phyloP scores from a whole-genome alignment of 371 early-diverging fungal genomes.

The Entomophthora muscae region DNA sequence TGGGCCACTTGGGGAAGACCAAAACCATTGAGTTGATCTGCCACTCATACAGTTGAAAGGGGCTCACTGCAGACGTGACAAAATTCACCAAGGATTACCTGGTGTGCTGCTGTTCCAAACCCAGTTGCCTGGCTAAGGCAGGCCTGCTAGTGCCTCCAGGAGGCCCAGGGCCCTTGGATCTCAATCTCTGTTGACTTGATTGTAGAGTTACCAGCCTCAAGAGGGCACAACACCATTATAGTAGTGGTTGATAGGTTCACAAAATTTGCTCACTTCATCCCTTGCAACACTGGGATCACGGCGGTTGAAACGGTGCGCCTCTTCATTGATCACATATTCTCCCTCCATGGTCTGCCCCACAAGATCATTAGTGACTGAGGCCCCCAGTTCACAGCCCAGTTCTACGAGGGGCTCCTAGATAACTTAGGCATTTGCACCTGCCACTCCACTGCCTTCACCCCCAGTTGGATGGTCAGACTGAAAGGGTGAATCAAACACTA shows the following conservation, averaged over 20 bases:
- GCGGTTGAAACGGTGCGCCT: background rate
- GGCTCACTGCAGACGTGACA: background rate
- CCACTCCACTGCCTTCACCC: background rate
- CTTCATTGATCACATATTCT: background rate
- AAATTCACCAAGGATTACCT: background rate
- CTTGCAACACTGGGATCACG: background rate
- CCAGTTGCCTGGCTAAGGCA: background rate
- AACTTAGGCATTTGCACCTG: background rate
- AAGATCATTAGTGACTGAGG: background rate
- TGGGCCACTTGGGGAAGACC: background rate
- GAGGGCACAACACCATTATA: background rate
- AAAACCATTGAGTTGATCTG: background rate
- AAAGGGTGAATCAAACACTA: background rate
- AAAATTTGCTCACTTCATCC: background rate
- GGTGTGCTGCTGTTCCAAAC: background rate
- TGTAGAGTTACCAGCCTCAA: background rate
- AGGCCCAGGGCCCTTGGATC: background rate
- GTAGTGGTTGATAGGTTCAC: background rate
- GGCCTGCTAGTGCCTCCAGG: background rate
- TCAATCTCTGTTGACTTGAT: background rate
- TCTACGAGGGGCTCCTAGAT: background rate
- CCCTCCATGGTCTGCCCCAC: background rate
- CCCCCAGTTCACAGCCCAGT: background rate
- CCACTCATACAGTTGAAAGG: background rate
- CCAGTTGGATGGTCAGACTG: background rate